These are phyloP conservation scores for Aspergillus panamensis DNA, from an alignment of 495 filamentous ascomycete genomes.

Conservation along the genomic window DNA sequence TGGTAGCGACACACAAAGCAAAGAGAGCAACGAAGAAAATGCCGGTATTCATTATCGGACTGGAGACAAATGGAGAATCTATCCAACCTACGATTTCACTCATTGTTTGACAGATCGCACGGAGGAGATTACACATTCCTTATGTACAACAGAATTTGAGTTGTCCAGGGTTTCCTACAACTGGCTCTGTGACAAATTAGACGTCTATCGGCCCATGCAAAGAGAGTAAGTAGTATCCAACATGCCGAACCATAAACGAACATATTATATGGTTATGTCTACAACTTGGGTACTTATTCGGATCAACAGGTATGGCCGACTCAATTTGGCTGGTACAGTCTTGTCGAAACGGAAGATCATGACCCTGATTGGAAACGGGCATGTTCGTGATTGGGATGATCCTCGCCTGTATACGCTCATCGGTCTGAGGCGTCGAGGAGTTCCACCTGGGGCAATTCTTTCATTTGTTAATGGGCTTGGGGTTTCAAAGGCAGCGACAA, in stretches of 20 bases:
- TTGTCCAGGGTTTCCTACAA: constrained; percentile 74
- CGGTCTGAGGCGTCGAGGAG: constrained; percentile 69
- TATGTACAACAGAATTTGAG: constrained; percentile 83
- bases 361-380: constrained; percentile 61
- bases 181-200: constrained; percentile 73
- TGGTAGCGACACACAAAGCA: neutral
- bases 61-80: constrained; percentile 72
- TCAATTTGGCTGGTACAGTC: constrained; percentile 2
- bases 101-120: constrained; percentile 66
- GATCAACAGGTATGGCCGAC: constrained; percentile 3
- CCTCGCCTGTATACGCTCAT: constrained; percentile 84
- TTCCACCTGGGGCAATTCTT: constrained; percentile 80
- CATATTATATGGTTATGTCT: neutral
- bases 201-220: constrained; percentile 78
- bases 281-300: neutral
- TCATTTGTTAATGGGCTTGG: constrained; percentile 82
- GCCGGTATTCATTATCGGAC: constrained; percentile 60
- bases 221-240: constrained; percentile 50
- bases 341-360: constrained; percentile 49
- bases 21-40: constrained; percentile 41
- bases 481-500: constrained; percentile 68
- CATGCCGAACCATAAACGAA: neutral
- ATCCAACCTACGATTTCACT: constrained; percentile 67
- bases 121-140: constrained; percentile 74
- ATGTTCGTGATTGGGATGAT: constrained; percentile 81